Evolutionary conservation across 1,139 yeast genomes (phyloP).

Genomic region (Yamadazyma friedrichii): DNA sequence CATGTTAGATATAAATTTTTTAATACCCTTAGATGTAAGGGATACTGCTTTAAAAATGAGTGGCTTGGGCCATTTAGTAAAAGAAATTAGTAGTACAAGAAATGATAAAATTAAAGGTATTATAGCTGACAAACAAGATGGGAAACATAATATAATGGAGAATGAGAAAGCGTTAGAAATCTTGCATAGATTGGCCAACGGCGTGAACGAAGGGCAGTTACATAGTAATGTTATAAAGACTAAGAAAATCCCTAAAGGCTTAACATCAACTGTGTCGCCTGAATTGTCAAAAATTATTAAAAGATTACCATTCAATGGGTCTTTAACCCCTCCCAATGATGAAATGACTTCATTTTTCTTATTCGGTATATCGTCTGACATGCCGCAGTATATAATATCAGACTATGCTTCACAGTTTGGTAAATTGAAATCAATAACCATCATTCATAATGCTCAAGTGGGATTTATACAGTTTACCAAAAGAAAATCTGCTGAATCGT

Average conservation of each 20-base stretch:
- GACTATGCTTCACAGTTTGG: conserved; percentile 49
- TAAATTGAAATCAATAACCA: conserved; percentile 44
- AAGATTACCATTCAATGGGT: conserved; percentile 62
- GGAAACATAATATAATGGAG: conserved; percentile 38
- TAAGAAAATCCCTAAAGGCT: conserved; percentile 9
- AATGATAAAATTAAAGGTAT: conserved; percentile 44
- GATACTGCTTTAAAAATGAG: conserved; percentile 83
- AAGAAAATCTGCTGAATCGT: conserved; percentile 52
- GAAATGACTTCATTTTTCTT: conserved; percentile 57
- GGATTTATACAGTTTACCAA: conserved; percentile 60
- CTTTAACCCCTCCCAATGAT: conserved; percentile 35
- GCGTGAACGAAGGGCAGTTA: conserved; percentile 2
- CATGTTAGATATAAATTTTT: conserved; percentile 75
- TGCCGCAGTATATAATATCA: conserved; percentile 61
- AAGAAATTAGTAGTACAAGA: conserved; percentile 10
- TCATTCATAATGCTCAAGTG: conserved; percentile 63
- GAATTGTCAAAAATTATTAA: conserved; percentile 52
- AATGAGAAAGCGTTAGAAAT: conserved; percentile 13
- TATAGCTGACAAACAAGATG: conserved; percentile 37
- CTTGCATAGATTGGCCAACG: conserved; percentile 11
- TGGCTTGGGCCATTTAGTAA: conserved; percentile 39
- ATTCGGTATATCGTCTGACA: conserved; percentile 67
- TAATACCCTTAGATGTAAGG: conserved; percentile 73
- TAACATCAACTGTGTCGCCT: conserved; percentile 13
- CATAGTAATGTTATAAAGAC: background rate